Base-by-base conservation (phyloP, 2,329 filamentous ascomycete genomes). In the Polytolypa hystricis region DNA sequence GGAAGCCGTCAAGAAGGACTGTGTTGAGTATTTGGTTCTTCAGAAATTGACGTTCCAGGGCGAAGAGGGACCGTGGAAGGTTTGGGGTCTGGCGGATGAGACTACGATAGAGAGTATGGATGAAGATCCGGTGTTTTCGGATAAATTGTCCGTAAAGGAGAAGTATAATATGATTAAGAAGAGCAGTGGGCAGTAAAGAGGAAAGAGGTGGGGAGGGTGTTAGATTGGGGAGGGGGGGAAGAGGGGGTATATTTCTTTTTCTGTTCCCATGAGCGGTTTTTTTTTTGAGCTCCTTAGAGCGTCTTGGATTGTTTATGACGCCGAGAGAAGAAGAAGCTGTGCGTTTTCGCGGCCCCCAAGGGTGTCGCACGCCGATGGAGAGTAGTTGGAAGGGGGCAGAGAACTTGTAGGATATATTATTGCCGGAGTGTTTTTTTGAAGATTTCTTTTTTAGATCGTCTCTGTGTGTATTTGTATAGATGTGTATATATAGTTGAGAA, bases 1-100 rank as follows among this genome's bases (percentile, higher is more conserved):
- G 23, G 42, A 51, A n/a, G 45, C 47, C 11, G 62, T 61, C 49
- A 48, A 56, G 35, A 62, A 62, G 50, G 59, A 62, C 42, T 60
- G 60, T 42, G 58, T 54, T 2, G 69, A 73, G 48, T 70, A 72
- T 42, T 46, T 72, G 19, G 68, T 72, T 10, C 47, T 72, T 16
- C 69, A 72, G 53, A 61, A 63, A 49, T 43, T 63, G 21, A 49
- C 60, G 23, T 55, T 61, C 48, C 54, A 54, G 19, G 60, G 64
- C 6, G 53, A 60, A 41, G 53, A 64, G 27, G 54, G 55, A 9
- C 50, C 56, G 11, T 73, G 69, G 69, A 63, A 59, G 43, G 50
- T 71, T 34, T 72, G 69, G 69, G 69, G 69, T 3, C 60, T 60
- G 38, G 48, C 60, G 30, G 56, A 57, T 18, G 62, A 66, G 41